Evolutionary conservation across 306 rosid genomes (phyloP), one percentile per base, ranked within the genome.

Genomic region (Parietaria judaica): DNA sequence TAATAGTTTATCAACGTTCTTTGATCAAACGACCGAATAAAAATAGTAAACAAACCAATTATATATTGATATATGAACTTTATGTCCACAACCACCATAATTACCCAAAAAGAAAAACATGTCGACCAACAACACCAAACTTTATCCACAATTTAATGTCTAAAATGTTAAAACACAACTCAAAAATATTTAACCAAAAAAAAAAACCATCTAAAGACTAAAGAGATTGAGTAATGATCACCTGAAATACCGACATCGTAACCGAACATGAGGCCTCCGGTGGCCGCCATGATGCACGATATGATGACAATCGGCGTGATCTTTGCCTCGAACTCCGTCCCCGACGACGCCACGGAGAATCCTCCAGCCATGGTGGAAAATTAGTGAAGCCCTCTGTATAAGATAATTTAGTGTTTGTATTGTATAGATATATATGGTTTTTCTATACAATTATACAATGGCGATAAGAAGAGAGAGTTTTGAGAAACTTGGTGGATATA

Each of bases 221-320:
- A 45, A 8, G 7, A 14, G n/a, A 14, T 8, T 15, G 43, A 37
- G 8, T 5, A 7, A 6, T 39, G 7, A 31, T 23, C 58, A 88
- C 97, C 96, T 36, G 97, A 90, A 83, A 90, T 79, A 11, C 97
- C 97, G 2, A 90, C 63, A 17, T 84, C 89, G 66, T 86, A 86
- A 15, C 97, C 97, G 47, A 90, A 90, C 89, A 87, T 87, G 70
- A 87, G 97, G 11, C 97, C 97, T 10, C 90, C 97, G 23, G 95
- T 90, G 47, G 97, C 89, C 0, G 96, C 97, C 90, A 87, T 79
- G 3, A 87, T 63, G 64, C 92, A 88, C n/a, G 89, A 91, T 58
- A 88, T 76, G 16, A 91, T 65, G 66, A 91, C 90, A 44, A 85
- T 76, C 12, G 89, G 95, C 7, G 97, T 87, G 73, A 87, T 76